phyloP scores from a whole-genome alignment of 768 basidiomycete species.

The Amanita muscaria region DNA sequence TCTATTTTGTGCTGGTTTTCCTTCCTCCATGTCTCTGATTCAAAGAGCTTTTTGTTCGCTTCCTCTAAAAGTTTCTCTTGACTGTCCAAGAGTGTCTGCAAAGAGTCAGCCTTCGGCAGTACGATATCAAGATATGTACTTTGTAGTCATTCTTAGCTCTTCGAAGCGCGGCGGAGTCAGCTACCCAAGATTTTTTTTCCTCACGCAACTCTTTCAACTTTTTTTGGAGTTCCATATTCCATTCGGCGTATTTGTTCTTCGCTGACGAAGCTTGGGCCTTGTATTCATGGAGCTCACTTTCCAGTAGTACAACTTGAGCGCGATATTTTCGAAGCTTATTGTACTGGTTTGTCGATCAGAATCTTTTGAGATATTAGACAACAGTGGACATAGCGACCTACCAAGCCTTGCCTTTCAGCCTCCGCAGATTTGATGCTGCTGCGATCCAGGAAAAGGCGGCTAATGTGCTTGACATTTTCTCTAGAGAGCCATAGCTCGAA shows the following conservation, averaged over 20 bases:
- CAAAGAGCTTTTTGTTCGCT: conserved; percentile 61
- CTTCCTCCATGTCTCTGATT: conserved; percentile 65
- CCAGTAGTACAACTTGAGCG: conserved; percentile 54
- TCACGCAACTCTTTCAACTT: conserved; percentile 68
- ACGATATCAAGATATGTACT: conserved; percentile 25
- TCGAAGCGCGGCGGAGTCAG: conserved; percentile 59
- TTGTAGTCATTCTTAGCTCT: conserved; percentile 63
- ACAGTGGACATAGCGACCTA: conserved; percentile 26
- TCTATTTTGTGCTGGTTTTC: conserved; percentile 78
- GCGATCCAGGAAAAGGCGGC: conserved; percentile 67
- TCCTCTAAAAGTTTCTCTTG: conserved; percentile 62
- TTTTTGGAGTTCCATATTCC: conserved; percentile 75
- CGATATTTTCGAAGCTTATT: conserved; percentile 78
- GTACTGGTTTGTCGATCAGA: conserved; percentile 37
- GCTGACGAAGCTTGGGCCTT: conserved; percentile 63
- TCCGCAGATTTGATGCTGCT: conserved; percentile 69
- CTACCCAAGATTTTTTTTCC: conserved; percentile 70
- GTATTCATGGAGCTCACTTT: conserved; percentile 63
- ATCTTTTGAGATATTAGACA: not conserved
- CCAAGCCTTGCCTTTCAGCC: conserved; percentile 73
- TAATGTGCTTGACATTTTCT: conserved; percentile 76
- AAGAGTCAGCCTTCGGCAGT: not conserved
- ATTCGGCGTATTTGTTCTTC: conserved; percentile 75
- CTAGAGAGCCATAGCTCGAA: conserved; percentile 79
- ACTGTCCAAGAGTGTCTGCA: conserved; percentile 55